Base-by-base conservation (phyloP, 768 basidiomycete genomes). In the Leccinum imitatum region DNA sequence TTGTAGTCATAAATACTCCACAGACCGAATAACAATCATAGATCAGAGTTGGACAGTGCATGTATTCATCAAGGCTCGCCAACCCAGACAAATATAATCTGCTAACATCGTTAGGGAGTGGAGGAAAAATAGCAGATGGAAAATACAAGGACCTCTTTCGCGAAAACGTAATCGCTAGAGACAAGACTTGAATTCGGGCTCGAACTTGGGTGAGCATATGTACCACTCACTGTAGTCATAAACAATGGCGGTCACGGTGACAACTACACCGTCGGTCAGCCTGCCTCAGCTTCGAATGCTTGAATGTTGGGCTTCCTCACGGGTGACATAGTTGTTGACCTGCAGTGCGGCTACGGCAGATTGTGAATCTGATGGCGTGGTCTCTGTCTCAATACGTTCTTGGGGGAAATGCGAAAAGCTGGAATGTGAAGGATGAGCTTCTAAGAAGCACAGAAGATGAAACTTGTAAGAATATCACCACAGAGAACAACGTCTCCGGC, bases 61-160 rank as follows among this genome's bases (percentile, higher is more conserved):
- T 39, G 6, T 10, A 50, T 57, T 46, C 30, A 33, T 6, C 7
- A 17, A 33, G 2, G 35, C 19, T 41, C 19, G 23, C 68, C 27
- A 23, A 69, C 68, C 68, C 69, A 69, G 14, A 69, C 23, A 46
- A 53, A 60, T 11, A 48, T 27, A 56, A 65, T 44, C 68, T 67
- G 50, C 6, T 11, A 19, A 47, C 17, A 6, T 13, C 10, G 8
- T 69, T n/a, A 62, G 58, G 53, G 44, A 19, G 2, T 4, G 14
- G 11, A 8, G 37, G n/a, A n/a, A 15, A 6, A 17, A 17, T 23
- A 30, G 7, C 11, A 41, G 19, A 35, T 11, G 1, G 17, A 35
- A 21, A 11, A 52, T 10, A 27, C 4, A 46, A 30, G 15, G 30
- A 70, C 62, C 68, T 70, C 68, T 11, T 51, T 54, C 3, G 30